Percentiles rank a stretch among this genome's conserved stretches.
Evolutionary conservation across 257 asterid genomes (phyloP).

Genomic region (Penstemon newberryi): DNA sequence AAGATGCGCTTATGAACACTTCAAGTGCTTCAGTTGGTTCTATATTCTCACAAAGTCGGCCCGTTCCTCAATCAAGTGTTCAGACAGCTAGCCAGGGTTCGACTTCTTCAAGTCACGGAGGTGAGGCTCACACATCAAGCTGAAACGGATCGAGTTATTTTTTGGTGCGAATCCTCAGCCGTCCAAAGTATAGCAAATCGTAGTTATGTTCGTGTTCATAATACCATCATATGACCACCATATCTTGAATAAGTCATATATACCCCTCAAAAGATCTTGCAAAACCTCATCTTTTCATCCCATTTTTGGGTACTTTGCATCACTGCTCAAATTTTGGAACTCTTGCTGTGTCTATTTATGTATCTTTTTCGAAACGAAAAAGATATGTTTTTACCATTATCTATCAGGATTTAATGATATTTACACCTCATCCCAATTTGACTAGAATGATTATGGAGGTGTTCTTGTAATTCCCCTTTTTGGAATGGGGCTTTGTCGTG

Average conservation of each 20-base stretch:
- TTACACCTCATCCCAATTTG: slow-evolving; percentile 40
- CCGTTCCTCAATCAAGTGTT: slow-evolving; percentile 37
- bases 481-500: slow-evolving; percentile 52
- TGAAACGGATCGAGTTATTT: slow-evolving; percentile 36
- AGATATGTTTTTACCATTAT: slow-evolving; percentile 38
- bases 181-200: slow-evolving; percentile 37
- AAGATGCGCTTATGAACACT: slow-evolving; percentile 37
- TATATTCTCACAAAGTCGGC: slow-evolving; percentile 46
- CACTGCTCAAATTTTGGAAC: slow-evolving; percentile 47
- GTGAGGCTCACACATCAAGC: slow-evolving; percentile 57
- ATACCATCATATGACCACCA: slow-evolving; percentile 41
- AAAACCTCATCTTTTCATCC: slow-evolving; percentile 35
- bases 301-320: slow-evolving; percentile 31
- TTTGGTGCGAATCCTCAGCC: slow-evolving; percentile 44
- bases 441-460: slow-evolving; percentile 40
- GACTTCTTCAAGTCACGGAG: slow-evolving; percentile 35
- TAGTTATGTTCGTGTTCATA: slow-evolving; percentile 52
- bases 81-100: slow-evolving; percentile 36
- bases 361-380: slow-evolving; percentile 46
- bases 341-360: slow-evolving; percentile 46
- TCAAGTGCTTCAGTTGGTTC: slow-evolving; percentile 51
- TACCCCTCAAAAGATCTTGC: slow-evolving; percentile 29
- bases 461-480: slow-evolving; percentile 42
- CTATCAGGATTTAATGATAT: slow-evolving; percentile 45
- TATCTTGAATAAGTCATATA: slow-evolving; percentile 48